Percentiles rank a stretch among this genome's conserved stretches.
Conservation (phyloP, 768 basidiomycete genomes). For the Dioszegia crocea region DNA sequence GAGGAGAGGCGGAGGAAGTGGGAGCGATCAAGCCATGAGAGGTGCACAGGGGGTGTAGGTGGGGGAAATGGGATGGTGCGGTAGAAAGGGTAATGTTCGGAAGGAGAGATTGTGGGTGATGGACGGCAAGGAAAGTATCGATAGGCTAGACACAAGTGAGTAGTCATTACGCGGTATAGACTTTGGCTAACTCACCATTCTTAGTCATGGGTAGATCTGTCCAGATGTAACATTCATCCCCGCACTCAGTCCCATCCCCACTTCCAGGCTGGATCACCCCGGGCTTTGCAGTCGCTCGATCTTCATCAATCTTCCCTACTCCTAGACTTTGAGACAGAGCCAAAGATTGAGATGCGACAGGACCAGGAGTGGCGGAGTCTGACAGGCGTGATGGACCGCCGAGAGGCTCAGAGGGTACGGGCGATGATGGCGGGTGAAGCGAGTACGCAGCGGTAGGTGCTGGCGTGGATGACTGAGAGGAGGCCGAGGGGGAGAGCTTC, state of each 20-base stretch:
- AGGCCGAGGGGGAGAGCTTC: conserved; percentile 22
- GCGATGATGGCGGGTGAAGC: background rate
- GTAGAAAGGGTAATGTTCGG: conserved; percentile 37
- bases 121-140: conserved; percentile 41
- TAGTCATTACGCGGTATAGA: background rate
- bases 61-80: conserved; percentile 36
- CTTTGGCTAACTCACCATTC: conserved; percentile 23
- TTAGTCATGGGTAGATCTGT: conserved; percentile 44
- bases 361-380: conserved; percentile 10
- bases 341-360: background rate
- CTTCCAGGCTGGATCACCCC: conserved; percentile 23
- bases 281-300: conserved; percentile 11
- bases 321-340: background rate
- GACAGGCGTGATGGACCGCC: conserved; percentile 6
- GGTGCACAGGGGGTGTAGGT: conserved; percentile 33
- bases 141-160: conserved; percentile 23
- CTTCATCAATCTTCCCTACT: background rate
- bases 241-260: conserved; percentile 32
- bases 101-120: conserved; percentile 36
- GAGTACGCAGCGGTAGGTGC: background rate
- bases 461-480: conserved; percentile 16
- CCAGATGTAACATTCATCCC: conserved; percentile 47
- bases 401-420: background rate
- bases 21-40: conserved; percentile 47
- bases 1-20: conserved; percentile 40